Evolutionary conservation across 2,329 filamentous ascomycete species (phyloP), one percentile per base, ranked within the genome.

Genomic region (Fusarium pilosicola): DNA sequence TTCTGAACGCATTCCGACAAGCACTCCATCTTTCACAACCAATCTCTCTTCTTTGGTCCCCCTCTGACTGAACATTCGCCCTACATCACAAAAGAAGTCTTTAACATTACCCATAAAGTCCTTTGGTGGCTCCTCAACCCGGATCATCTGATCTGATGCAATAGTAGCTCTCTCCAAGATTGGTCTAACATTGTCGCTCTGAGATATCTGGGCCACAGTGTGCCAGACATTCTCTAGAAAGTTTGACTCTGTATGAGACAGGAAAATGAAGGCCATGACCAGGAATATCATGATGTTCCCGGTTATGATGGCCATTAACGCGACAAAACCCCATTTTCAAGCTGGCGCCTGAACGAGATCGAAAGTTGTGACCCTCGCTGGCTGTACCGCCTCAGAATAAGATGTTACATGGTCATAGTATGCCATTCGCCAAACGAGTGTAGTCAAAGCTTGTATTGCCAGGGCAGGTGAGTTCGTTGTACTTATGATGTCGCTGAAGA

Each of bases 321-420:
- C 20, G 7, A 11, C 12, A 20, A 45, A 45, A 0, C 24, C 42
- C 12, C 11, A 26, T 45, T 13, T 14, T 6, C 12, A 24, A 45
- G 7, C 42, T 20, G 24, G 42, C 17, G 7, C 44, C 24, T 14
- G 44, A 20, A 14, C 24, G 5, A 45, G 24, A 5, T 20, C 44
- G 5, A 45, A 45, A 0, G 44, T 26, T 10, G 44, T 26, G 7
- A 45, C 2, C 2, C 5, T 20, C 24, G 24, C 44, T 6, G 24
- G 44, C 0, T 20, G 12, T 7, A 7, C 0, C 17, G 24, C 24
- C 12, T 20, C 0, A 5, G 24, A 5, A 20, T 45, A 45, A 20
- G 44, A 45, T 7, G 24, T 45, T 4, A 45, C 9, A 14, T 45
- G 24, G 7, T 14, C 24, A 45, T 26, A 26, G 12, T 45, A 45